Evolutionary conservation across 169 alveolate genomes (phyloP).

Genomic region (Theileria luwenshuni): DNA sequence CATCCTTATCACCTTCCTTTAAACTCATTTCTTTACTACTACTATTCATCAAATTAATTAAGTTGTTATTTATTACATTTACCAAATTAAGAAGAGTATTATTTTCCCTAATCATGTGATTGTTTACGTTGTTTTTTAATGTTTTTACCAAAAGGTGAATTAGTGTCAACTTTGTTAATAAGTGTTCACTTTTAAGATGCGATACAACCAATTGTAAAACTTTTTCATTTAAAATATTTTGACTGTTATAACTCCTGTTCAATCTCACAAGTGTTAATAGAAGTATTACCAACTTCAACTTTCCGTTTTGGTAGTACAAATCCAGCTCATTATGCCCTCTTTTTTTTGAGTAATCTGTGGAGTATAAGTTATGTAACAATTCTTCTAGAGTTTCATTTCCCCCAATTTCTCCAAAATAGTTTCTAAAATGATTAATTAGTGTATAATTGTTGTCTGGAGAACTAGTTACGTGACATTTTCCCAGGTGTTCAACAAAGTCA

Average conservation of each 20-base stretch:
- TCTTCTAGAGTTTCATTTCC: neutral
- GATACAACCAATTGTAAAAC: neutral
- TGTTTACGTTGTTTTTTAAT: neutral
- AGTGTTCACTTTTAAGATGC: neutral
- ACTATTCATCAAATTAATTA: too few relatives aligned
- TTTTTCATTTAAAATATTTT: neutral
- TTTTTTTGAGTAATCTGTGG: too few relatives aligned
- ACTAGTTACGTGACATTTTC: neutral
- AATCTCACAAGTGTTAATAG: neutral
- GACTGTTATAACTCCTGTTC: too few relatives aligned
- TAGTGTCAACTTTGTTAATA: neutral
- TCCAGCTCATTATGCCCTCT: neutral
- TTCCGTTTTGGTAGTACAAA: conserved; percentile 5
- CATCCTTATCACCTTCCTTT: too few relatives aligned
- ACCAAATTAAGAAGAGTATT: too few relatives aligned
- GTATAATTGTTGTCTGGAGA: neutral
- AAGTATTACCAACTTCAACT: conserved; percentile 3
- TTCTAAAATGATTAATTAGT: neutral
- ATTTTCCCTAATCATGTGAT: too few relatives aligned
- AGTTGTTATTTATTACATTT: too few relatives aligned
- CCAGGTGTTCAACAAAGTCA: neutral
- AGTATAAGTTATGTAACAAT: neutral
- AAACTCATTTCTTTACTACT: too few relatives aligned
- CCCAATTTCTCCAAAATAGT: neutral
- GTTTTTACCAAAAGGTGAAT: neutral